Conservation (phyloP, 2,329 filamentous ascomycete species). For the Xylaria sp. region DNA sequence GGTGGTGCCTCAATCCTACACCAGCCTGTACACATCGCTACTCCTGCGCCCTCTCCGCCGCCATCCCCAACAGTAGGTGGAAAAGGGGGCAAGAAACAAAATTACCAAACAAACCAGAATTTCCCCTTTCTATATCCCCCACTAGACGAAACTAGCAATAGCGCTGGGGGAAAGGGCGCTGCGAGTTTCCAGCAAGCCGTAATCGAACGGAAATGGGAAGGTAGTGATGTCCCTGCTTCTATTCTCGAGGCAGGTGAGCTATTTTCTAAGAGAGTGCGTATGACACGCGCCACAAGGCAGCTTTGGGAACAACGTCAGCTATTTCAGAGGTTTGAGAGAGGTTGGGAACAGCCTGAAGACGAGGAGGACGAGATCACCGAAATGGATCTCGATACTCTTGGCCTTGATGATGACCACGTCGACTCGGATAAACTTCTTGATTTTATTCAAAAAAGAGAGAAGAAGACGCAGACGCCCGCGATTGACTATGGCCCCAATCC, state of each 20-base stretch:
- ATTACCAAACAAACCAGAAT: slow-evolving; percentile 98
- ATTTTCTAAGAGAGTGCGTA: slow-evolving; percentile 88
- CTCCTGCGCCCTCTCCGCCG: slow-evolving; percentile 92
- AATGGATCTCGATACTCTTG: slow-evolving; percentile 51
- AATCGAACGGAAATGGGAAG: slow-evolving; percentile 88
- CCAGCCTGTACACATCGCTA: slow-evolving; percentile 98
- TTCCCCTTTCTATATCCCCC: slow-evolving; percentile 98
- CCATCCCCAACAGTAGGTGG: slow-evolving; percentile 87
- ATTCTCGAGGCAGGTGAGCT: slow-evolving; percentile 95
- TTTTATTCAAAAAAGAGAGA: slow-evolving; percentile 55
- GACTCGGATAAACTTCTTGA: slow-evolving; percentile 54
- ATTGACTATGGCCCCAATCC: slow-evolving; percentile 63
- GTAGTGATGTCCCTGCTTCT: slow-evolving; percentile 91
- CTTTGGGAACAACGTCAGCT: slow-evolving; percentile 93
- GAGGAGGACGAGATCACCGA: slow-evolving; percentile 50
- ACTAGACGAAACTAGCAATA: slow-evolving; percentile 87
- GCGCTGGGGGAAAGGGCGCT: slow-evolving; percentile 86
- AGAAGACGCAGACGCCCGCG: slow-evolving; percentile 54
- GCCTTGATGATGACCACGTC: slow-evolving; percentile 45
- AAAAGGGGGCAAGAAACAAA: slow-evolving; percentile 97
- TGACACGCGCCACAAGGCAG: slow-evolving; percentile 90
- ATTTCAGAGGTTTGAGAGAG: slow-evolving; percentile 91
- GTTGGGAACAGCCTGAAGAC: slow-evolving; percentile 73
- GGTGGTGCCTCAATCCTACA: slow-evolving; percentile 84
- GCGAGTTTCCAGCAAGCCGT: slow-evolving; percentile 82